Base-by-base conservation (phyloP, 495 filamentous ascomycete genomes). In the Hypoxylon fuscum region DNA sequence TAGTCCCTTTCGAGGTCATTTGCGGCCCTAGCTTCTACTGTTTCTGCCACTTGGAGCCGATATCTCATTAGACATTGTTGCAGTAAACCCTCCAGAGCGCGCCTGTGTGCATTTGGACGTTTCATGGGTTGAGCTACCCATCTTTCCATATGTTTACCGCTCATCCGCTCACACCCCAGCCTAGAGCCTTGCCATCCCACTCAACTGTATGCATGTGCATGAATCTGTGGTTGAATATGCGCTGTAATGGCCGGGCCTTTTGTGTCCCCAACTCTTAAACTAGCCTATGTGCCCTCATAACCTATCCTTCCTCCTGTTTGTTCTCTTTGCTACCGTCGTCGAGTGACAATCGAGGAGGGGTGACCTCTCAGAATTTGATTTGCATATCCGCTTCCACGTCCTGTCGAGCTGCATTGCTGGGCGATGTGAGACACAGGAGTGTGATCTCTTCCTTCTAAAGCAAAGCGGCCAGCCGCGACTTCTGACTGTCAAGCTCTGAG, bases 361-460 rank as follows among this genome's bases (percentile, higher is more conserved):
- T 44, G 18, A 8, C 40, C 34, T 37, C 31, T 44, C 51, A 29
- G 40, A 49, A 31, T 69, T 57, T 54, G 43, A 69, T 69, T 72
- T 56, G 59, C 46, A 35, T 59, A 50, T 34, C 63, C 60, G 57
- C 62, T 38, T 50, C 56, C 38, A 55, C 66, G 37, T 59, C 41
- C 43, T 59, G 49, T 66, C 49, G 62, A 64, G 59, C 55, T 58
- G 69, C 66, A 68, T 72, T 69, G 69, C 69, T 62, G 68, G 25
- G 69, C 69, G 69, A 72, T 72, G 69, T 63, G 56, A 57, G 55
- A 59, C 63, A 56, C 49, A 46, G 51, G 47, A 55, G 53, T 55
- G 32, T 48, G 43, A 41, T 45, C 59, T 49, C 48, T 41, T 11
- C 43, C 50, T 63, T 61, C 58, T 41, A 23, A 41, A 59, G 31